Percentiles rank a stretch among this genome's conserved stretches.
These are phyloP conservation scores for Rauvolfia tetraphylla DNA, from an alignment of 257 asterid genomes.

Conservation along the genomic window DNA sequence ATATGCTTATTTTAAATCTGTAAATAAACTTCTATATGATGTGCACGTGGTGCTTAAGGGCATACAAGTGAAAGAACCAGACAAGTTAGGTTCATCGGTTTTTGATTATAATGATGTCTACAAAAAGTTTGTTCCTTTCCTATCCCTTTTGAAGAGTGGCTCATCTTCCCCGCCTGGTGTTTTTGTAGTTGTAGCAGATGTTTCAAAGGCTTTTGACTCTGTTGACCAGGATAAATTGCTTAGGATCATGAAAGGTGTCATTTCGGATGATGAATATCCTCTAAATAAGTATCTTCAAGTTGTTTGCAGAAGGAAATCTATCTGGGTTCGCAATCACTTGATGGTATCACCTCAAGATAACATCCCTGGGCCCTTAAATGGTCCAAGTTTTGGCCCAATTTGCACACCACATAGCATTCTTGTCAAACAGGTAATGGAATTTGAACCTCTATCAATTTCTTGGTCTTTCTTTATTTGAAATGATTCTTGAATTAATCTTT, in stretches of 20 bases:
- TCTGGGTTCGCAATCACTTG: slow-evolving; percentile 44
- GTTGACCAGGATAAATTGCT: slow-evolving; percentile 67
- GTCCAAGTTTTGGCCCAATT: slow-evolving; percentile 28
- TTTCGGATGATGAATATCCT: slow-evolving; percentile 49
- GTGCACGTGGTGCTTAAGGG: slow-evolving; percentile 66
- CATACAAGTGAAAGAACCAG: slow-evolving; percentile 44
- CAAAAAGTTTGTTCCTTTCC: slow-evolving; percentile 60
- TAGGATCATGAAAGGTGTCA: slow-evolving; percentile 57
- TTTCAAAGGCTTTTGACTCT: slow-evolving; percentile 83
- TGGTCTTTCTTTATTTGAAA: slow-evolving; percentile 1
- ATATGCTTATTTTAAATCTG: slow-evolving; percentile 44
- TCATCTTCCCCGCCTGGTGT: slow-evolving; percentile 40
- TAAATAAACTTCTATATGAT: slow-evolving; percentile 61
- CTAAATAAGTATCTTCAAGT: slow-evolving; percentile 52
- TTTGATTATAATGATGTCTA: slow-evolving; percentile 80
- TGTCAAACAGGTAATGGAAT: slow-evolving; percentile 60
- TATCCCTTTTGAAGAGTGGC: slow-evolving; percentile 42
- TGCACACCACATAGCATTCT: slow-evolving; percentile 41
- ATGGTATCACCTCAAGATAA: slow-evolving; percentile 31
- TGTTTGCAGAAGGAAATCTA: slow-evolving; percentile 40
- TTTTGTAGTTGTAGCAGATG: slow-evolving; percentile 76
- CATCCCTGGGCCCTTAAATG: slow-evolving; percentile 24
- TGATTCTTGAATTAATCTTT: neutral
- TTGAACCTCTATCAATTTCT: neutral
- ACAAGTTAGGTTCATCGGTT: slow-evolving; percentile 80